phyloP scores from a whole-genome alignment of 768 basidiomycete species.

The Boletus vinaceobasis region DNA sequence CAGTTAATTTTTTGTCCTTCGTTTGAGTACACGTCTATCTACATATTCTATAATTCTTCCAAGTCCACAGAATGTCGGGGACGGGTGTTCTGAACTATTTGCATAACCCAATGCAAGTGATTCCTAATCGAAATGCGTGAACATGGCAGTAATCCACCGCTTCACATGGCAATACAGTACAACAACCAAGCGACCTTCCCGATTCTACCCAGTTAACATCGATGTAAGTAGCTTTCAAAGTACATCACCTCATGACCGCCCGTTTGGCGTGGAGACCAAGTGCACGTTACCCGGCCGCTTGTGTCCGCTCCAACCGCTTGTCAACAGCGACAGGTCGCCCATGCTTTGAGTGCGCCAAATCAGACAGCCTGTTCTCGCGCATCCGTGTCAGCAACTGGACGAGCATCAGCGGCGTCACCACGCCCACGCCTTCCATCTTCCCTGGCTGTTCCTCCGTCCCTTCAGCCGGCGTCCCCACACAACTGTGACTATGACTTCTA shows the following conservation, averaged over 20 bases:
- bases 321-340: slow-evolving; percentile 58
- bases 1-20: too few species aligned
- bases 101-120: neutral
- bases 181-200: neutral
- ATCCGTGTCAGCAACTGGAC: slow-evolving; percentile 57
- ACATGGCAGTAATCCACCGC: neutral
- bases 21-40: too few species aligned
- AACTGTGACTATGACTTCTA: slow-evolving; percentile 25
- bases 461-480: slow-evolving; percentile 28
- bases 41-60: too few species aligned
- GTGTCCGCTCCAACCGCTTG: slow-evolving; percentile 70
- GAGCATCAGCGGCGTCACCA: slow-evolving; percentile 59
- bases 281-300: slow-evolving; percentile 48
- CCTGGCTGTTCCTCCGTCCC: slow-evolving; percentile 16
- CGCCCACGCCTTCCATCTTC: slow-evolving; percentile 9
- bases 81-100: neutral
- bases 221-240: neutral
- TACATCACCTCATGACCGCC: neutral
- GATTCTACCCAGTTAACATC: neutral
- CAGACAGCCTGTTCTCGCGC: slow-evolving; percentile 61
- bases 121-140: neutral
- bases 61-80: too few species aligned
- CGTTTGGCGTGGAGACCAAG: neutral
- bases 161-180: neutral
- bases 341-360: slow-evolving; percentile 48